Evolutionary conservation across 164 flowering plant genomes (phyloP).

Genomic region (Nymphaea colorata): DNA sequence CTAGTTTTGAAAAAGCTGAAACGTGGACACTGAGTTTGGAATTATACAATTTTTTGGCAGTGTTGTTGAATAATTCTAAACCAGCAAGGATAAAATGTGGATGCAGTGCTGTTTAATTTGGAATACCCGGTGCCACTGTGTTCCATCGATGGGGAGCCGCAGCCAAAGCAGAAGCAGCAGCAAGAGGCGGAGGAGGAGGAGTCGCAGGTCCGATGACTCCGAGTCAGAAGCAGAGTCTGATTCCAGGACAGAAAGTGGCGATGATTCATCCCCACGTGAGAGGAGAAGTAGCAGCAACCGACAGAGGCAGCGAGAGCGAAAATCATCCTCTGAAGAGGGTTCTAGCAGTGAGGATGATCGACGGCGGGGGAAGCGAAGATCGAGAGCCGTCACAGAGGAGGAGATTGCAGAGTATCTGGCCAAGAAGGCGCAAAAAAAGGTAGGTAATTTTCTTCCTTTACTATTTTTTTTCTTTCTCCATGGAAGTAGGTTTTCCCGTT

Average conservation of each 20-base stretch:
- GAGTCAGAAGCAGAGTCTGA: not conserved
- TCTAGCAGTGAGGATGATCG: constrained; percentile 11
- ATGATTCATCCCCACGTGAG: not conserved
- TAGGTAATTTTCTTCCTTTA: constrained; percentile 7
- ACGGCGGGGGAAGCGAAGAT: constrained; percentile 16
- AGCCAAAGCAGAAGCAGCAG: constrained; percentile 3
- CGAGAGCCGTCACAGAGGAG: constrained; percentile 45
- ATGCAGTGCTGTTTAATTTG: too few relatives aligned
- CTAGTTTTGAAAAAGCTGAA: too few relatives aligned
- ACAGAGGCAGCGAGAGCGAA: not conserved
- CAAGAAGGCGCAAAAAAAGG: constrained; percentile 79
- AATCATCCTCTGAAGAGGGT: constrained; percentile 1
- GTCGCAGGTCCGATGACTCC: not conserved
- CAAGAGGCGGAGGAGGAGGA: not conserved
- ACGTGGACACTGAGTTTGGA: too few relatives aligned
- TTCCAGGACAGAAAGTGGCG: not conserved
- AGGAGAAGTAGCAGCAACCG: not conserved
- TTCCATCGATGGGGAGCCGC: not conserved
- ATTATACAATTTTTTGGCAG: too few relatives aligned
- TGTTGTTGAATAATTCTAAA: too few relatives aligned
- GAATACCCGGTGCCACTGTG: too few relatives aligned
- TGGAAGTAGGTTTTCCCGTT: not conserved
- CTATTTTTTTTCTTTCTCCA: not conserved
- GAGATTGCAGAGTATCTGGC: constrained; percentile 55
- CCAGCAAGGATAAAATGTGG: too few relatives aligned